Evolutionary conservation across 2,329 filamentous ascomycete species (phyloP), one percentile per base, ranked within the genome.

Genomic region (Penicillium sp.): DNA sequence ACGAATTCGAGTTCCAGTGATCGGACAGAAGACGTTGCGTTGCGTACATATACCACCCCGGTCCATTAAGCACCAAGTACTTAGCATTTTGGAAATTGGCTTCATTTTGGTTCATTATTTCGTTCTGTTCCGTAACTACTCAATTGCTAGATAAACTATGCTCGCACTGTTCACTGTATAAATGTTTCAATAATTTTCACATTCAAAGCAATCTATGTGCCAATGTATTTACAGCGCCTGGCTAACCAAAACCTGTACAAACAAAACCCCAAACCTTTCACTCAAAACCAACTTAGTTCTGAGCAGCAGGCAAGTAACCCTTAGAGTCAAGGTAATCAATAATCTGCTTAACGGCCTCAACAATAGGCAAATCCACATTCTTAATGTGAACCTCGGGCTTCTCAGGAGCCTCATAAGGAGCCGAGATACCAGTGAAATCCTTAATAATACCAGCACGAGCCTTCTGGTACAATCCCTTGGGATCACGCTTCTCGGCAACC

Each of bases 381-480:
- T 86, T 84, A 72, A 99, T 90, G 66, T 89, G 88, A 65, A 99
- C 90, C 81, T 99, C 95, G 1, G 95, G 85, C 57, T 87, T 86
- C 74, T 88, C 81, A 5, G 95, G 95, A 60, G 87, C 90, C 84
- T 99, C 95, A 74, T 99, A 99, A 1, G 95, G 95, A 29, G 93
- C 92, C 65, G 89, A 93, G 70, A 98, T 91, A 55, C 95, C 95
- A 1, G 95, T 99, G 74, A 99, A 99, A 67, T 98, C 91, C 78
- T 96, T 95, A 78, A 98, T 98, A 76, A 96, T 87, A 45, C 95
- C 95, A 51, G 90, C 88, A 45, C 93, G 83, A 13, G 95, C 95
- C 85, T 96, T 96, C 84, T 96, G 96, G 81, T 99, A 99, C 59
- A 98, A 80, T 5, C 93, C 95, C 86, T 99, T 99, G 49, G 95